Evolutionary conservation across 371 early-diverging fungal species (phyloP), one percentile per base, ranked within the genome.

Genomic region (Rhizopus stolonifer): DNA sequence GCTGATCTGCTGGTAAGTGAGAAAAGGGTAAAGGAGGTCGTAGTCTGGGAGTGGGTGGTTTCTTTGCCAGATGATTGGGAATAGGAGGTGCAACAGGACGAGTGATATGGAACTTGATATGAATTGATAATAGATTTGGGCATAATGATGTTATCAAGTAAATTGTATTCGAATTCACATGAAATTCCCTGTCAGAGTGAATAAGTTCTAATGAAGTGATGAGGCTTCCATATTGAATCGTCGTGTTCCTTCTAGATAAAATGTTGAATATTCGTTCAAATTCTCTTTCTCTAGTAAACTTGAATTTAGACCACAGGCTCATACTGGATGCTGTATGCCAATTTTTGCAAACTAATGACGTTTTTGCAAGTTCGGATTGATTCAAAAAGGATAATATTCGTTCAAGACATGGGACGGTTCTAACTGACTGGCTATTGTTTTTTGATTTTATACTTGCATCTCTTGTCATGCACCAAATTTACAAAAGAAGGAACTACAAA

Each of bases 221-320:
- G 46, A 52, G 65, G 6, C 50, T 47, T 17, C 70, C 70, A 47
- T 76, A 72, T 3, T 53, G 58, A n/a, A 46, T 46, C 2, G 60
- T 43, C 1, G 66, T 56, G 44, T 54, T 64, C 24, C 51, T 56
- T 24, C 58, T 63, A n/a, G 77, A 54, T 18, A 76, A 50, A 23
- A 72, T 64, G 32, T 64, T 53, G 53, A 76, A 76, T 36, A 66
- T 65, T 45, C 71, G 60, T 53, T 76, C 77, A 44, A 72, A 76
- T 8, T 72, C 73, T 60, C 61, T 53, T 39, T 68, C 66, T 48
- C 65, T 63, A 10, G 63, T 56, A 56, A 76, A 70, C 46, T 65
- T 72, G 47, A 76, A 70, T 43, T 29, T 54, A 25, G 70, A 52
- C 77, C 77, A 76, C 33, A 70, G 44, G 19, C 52, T 43, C 29